Percentiles rank a stretch among this genome's conserved stretches.
These are phyloP conservation scores for Eutypa lata DNA, from an alignment of 2,329 filamentous ascomycete genomes.

Conservation along the genomic window DNA sequence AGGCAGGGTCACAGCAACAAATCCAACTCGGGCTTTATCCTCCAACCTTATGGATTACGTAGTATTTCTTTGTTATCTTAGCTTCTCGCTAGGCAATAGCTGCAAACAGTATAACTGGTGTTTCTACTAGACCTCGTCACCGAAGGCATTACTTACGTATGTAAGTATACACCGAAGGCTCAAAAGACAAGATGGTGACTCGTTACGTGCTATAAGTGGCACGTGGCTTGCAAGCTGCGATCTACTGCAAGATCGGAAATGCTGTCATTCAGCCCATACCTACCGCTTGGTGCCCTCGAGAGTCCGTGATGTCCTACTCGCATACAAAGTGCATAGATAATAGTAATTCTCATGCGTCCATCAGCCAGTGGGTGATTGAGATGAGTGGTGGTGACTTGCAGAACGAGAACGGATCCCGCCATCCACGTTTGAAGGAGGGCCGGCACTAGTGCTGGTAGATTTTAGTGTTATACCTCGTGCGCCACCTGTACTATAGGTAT, in stretches of 20 bases:
- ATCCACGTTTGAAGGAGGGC: neutral
- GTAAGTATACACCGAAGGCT: too few relatives aligned
- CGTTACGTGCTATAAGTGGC: neutral
- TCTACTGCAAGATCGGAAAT: neutral
- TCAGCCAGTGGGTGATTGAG: neutral
- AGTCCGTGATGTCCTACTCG: neutral
- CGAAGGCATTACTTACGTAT: too few relatives aligned
- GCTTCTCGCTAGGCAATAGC: neutral
- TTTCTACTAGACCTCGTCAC: too few relatives aligned
- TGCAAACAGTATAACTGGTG: neutral
- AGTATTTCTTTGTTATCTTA: neutral
- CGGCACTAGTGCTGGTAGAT: neutral
- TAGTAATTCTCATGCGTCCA: neutral
- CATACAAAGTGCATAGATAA: neutral
- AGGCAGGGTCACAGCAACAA: neutral
- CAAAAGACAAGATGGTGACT: too few relatives aligned
- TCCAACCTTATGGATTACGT: neutral
- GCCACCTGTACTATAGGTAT: neutral
- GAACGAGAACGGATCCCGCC: neutral
- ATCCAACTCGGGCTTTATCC: neutral
- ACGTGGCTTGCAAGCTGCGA: neutral
- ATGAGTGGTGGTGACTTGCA: neutral
- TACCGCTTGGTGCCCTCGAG: neutral
- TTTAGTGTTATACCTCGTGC: neutral
- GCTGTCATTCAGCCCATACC: neutral